Evolutionary conservation across 495 filamentous ascomycete species (phyloP).

Genomic region (Aspergillus baeticus): DNA sequence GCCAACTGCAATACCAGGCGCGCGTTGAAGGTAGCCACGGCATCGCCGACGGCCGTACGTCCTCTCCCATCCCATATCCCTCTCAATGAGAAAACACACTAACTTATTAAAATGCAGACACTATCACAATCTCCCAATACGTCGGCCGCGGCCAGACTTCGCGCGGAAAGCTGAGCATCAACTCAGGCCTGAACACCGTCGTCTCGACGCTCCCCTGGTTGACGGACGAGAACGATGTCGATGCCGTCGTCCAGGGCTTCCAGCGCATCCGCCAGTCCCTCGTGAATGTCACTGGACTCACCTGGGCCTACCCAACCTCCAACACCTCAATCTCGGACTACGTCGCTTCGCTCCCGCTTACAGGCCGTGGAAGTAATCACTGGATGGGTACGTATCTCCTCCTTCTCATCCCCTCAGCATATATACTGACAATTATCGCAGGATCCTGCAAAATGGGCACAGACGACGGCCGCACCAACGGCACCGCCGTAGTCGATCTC

Average conservation of each 20-base stretch:
- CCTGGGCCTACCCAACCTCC: slow-evolving; percentile 10
- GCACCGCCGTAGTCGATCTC: slow-evolving; percentile 61
- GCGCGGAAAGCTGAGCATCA: slow-evolving; percentile 16
- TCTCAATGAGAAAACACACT: neutral
- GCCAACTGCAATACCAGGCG: slow-evolving; percentile 16
- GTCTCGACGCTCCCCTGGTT: slow-evolving; percentile 16
- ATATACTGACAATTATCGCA: too few species aligned
- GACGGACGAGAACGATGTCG: slow-evolving; percentile 9
- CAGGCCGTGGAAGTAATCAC: slow-evolving; percentile 12
- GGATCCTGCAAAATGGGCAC: slow-evolving; percentile 21
- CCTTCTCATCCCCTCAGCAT: too few species aligned
- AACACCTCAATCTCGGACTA: slow-evolving; percentile 10
- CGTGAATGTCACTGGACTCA: neutral
- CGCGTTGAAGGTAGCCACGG: slow-evolving; percentile 15
- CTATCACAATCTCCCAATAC: slow-evolving; percentile 17
- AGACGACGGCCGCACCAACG: slow-evolving; percentile 48
- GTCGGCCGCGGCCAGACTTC: slow-evolving; percentile 19
- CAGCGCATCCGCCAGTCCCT: neutral
- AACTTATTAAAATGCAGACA: neutral
- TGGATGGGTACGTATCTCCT: slow-evolving; percentile 18
- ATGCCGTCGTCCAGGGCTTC: slow-evolving; percentile 17
- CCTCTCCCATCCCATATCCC: neutral
- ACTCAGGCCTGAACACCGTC: slow-evolving; percentile 12
- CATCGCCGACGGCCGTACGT: slow-evolving; percentile 14
- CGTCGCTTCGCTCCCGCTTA: neutral